A percentile compares a stretch with the other conserved stretches of the same genome.
Conservation (phyloP, 768 basidiomycete species). For the Hydnum rufescens region DNA sequence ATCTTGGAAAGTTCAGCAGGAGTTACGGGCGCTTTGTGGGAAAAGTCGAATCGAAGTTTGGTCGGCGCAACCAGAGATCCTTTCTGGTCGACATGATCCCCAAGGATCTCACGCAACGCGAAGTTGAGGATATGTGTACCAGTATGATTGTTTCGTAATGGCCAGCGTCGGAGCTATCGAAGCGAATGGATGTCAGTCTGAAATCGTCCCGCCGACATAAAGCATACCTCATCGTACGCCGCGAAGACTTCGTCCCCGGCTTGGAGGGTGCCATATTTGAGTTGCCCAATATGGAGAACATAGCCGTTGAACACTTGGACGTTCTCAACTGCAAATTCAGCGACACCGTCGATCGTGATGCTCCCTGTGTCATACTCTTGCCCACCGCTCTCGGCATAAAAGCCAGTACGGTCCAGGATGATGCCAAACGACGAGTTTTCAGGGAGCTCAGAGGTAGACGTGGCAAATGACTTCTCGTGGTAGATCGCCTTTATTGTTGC, state of each 20-base stretch:
- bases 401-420: constrained; percentile 79
- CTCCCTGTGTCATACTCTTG: constrained; percentile 95
- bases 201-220: background rate
- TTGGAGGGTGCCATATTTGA: constrained; percentile 72
- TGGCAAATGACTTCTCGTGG: constrained; percentile 52
- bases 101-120: constrained; percentile 76
- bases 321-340: constrained; percentile 85
- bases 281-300: constrained; percentile 74
- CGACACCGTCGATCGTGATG: constrained; percentile 76
- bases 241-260: constrained; percentile 70
- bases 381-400: constrained; percentile 94
- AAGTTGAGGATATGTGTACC: constrained; percentile 97
- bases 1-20: constrained; percentile 60
- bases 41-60: constrained; percentile 96
- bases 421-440: constrained; percentile 58
- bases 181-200: background rate
- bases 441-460: constrained; percentile 46
- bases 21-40: constrained; percentile 79
- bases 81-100: constrained; percentile 95
- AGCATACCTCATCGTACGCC: constrained; percentile 74
- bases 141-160: constrained; percentile 93
- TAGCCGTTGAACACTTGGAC: constrained; percentile 93
- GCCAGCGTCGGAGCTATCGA: constrained; percentile 70
- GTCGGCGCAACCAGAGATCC: constrained; percentile 91
- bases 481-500: constrained; percentile 72